Percentiles rank a stretch among this genome's conserved stretches.
phyloP scores from a whole-genome alignment of 176 grass and related monocot genomes.

The Ananas comosus region DNA sequence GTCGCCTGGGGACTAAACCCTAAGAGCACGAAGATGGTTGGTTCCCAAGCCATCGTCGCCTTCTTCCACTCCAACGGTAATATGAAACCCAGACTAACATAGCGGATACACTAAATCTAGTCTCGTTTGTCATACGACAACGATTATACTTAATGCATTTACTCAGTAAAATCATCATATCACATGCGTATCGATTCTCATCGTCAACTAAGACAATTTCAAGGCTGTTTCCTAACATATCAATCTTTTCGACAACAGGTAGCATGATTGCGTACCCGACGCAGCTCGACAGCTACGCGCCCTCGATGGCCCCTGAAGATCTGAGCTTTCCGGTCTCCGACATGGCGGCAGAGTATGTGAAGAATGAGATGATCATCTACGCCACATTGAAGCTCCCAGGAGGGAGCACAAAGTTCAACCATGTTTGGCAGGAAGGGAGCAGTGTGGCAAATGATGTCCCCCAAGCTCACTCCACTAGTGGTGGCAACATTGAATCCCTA shows the following conservation, averaged over 20 bases:
- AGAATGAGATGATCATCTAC: constrained; percentile 67
- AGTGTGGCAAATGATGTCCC: constrained; percentile 54
- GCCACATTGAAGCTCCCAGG: constrained; percentile 46
- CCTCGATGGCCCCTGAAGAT: constrained; percentile 51
- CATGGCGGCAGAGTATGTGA: constrained; percentile 34
- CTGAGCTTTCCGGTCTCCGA: constrained; percentile 36
- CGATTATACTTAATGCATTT: too few species aligned
- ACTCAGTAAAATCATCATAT: too few species aligned
- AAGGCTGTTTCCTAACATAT: too few species aligned
- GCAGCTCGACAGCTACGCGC: constrained; percentile 53
- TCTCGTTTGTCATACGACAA: too few species aligned
- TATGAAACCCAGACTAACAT: too few species aligned
- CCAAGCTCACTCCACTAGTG: constrained; percentile 47
- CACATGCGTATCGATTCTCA: too few species aligned
- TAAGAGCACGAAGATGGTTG: constrained; percentile 52
- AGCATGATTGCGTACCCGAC: constrained; percentile 69
- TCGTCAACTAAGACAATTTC: too few species aligned
- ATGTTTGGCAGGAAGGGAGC: constrained; percentile 75
- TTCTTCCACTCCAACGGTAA: constrained; percentile 51
- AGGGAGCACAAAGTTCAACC: constrained; percentile 47
- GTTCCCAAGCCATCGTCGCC: constrained; percentile 60
- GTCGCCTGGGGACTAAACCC: constrained; percentile 83
- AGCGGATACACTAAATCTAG: too few species aligned
- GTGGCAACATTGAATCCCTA: constrained; percentile 58
- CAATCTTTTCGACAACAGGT: too few species aligned